These are phyloP conservation scores for Lachancea sp. DNA, from an alignment of 805 yeast genomes.

Conservation along the genomic window DNA sequence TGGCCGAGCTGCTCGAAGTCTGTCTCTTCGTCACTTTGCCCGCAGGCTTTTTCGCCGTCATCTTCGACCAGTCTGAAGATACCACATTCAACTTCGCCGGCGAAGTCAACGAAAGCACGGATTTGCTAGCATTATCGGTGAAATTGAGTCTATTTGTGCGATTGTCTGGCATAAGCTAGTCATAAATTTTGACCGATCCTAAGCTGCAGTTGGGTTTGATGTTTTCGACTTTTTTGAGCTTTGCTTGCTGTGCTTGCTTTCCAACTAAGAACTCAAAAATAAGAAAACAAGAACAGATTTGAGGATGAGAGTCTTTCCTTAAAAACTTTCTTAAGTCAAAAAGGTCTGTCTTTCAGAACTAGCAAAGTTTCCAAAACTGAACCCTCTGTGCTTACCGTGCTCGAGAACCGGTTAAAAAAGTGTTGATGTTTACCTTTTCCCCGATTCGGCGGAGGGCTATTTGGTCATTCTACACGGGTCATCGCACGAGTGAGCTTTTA, in stretches of 20 bases:
- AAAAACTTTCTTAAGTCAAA: too few species aligned
- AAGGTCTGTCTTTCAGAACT: not conserved
- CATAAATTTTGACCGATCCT: not conserved
- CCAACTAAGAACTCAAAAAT: too few species aligned
- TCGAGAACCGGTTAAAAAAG: not conserved
- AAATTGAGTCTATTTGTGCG: slow-evolving; percentile 11
- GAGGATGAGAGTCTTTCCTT: too few species aligned
- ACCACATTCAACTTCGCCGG: slow-evolving; percentile 44
- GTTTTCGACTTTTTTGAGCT: too few species aligned
- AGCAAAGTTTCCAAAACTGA: too few species aligned
- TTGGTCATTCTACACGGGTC: not conserved
- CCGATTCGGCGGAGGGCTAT: not conserved
- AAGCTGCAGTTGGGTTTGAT: too few species aligned
- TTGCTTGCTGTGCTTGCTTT: too few species aligned
- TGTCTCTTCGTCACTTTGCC: slow-evolving; percentile 23
- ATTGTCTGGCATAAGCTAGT: slow-evolving; percentile 3
- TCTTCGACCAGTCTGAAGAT: slow-evolving; percentile 34
- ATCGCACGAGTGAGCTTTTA: slow-evolving; percentile 50
- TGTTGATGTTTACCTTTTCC: slow-evolving; percentile 12
- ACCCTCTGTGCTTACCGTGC: too few species aligned
- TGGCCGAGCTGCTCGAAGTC: slow-evolving; percentile 14
- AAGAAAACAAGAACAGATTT: too few species aligned
- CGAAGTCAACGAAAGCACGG: slow-evolving; percentile 38
- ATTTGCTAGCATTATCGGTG: slow-evolving; percentile 25
- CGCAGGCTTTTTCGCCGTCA: slow-evolving; percentile 15